phyloP scores from a whole-genome alignment of 78 protist species.

The Dictyostelium firmibasis region DNA sequence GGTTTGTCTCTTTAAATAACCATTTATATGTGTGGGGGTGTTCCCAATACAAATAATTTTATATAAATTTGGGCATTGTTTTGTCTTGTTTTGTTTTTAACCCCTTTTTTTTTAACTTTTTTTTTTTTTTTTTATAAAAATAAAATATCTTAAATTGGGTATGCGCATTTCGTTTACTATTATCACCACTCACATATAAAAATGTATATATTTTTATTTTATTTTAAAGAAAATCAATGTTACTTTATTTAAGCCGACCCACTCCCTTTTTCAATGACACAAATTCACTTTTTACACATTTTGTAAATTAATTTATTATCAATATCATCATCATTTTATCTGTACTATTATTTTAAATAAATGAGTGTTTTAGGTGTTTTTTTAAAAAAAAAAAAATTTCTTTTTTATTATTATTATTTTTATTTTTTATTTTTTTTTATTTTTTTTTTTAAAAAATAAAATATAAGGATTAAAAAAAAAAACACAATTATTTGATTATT shows the following conservation, averaged over 20 bases:
- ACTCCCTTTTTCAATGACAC: background rate
- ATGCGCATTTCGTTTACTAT: background rate
- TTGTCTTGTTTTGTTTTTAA: too few relatives aligned
- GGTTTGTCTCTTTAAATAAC: background rate
- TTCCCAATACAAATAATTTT: background rate
- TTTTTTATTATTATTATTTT: too few relatives aligned
- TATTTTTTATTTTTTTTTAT: too few relatives aligned
- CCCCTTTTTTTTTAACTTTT: background rate
- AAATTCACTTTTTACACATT: background rate
- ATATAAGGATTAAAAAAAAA: too few relatives aligned
- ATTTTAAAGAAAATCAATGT: background rate
- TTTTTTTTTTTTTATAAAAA: too few relatives aligned
- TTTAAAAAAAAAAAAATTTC: too few relatives aligned
- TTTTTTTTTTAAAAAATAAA: too few relatives aligned
- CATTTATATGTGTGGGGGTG: background rate
- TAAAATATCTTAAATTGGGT: background rate
- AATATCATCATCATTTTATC: background rate
- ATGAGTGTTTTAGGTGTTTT: background rate
- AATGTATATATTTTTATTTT: background rate
- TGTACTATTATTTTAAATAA: too few relatives aligned
- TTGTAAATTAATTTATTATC: background rate
- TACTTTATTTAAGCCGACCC: background rate
- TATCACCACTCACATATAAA: background rate
- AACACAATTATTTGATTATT: background rate
- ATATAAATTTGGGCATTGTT: background rate